Conservation (phyloP, 345 rosid genomes). For the Mercurialis annua region DNA sequence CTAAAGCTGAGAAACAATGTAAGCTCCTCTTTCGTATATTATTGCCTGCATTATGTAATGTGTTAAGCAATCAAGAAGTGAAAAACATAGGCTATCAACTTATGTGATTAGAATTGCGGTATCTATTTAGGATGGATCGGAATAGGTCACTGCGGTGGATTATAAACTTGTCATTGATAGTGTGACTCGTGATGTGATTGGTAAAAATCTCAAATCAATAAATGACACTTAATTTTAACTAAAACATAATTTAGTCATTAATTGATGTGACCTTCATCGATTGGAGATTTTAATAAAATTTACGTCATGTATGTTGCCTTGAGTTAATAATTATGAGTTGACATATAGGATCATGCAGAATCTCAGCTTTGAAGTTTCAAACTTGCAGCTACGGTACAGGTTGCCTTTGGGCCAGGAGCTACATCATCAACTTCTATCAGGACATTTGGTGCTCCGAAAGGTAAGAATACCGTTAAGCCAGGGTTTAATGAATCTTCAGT, state of each 20-base stretch:
- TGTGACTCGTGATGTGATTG: too few relatives aligned
- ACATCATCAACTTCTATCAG: constrained; percentile 33
- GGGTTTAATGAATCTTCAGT: constrained; percentile 17
- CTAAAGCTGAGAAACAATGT: constrained; percentile 45
- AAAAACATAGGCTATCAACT: too few relatives aligned
- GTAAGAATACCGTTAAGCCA: constrained; percentile 24
- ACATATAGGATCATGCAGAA: not conserved
- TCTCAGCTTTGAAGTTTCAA: constrained; percentile 18
- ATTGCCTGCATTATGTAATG: not conserved
- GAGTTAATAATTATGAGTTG: not conserved
- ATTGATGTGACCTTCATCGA: too few relatives aligned
- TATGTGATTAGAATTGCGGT: not conserved
- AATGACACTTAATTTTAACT: too few relatives aligned
- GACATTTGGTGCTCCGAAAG: constrained; percentile 32
- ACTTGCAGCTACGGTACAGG: constrained; percentile 46
- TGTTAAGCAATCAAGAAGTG: too few relatives aligned
- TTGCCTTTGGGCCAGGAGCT: constrained; percentile 47
- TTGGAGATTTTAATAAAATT: too few relatives aligned
- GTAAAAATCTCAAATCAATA: too few relatives aligned
- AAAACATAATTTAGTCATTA: too few relatives aligned
- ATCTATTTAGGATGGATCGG: not conserved
- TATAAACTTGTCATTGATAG: too few relatives aligned
- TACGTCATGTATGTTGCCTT: too few relatives aligned
- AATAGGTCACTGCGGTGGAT: too few relatives aligned
- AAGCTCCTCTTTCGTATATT: constrained; percentile 1